Conservation (phyloP, 306 rosid genomes). For the Dalbergia oliveri region DNA sequence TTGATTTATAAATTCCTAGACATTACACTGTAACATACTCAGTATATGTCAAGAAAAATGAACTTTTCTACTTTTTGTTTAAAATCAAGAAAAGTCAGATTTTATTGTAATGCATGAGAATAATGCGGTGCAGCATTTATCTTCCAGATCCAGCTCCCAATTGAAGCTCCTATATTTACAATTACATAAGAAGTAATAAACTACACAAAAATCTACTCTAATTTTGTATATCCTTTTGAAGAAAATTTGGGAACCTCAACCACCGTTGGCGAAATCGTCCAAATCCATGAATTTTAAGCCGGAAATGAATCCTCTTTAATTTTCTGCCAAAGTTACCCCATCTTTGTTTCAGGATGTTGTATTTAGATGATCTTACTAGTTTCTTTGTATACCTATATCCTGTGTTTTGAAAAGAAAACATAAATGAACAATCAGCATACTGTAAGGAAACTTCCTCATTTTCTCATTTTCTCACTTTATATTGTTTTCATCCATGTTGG, state of each 20-base stretch:
- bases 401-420: slow-evolving; percentile 50
- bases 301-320: slow-evolving; percentile 66
- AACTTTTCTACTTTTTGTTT: slow-evolving; percentile 21
- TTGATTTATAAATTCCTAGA: too few relatives aligned
- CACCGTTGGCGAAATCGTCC: slow-evolving; percentile 75
- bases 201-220: slow-evolving; percentile 51
- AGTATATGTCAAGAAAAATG: neutral
- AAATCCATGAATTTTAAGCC: slow-evolving; percentile 75
- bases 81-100: slow-evolving; percentile 34
- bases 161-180: slow-evolving; percentile 23
- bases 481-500: slow-evolving; percentile 8
- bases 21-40: too few relatives aligned
- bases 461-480: neutral
- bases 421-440: slow-evolving; percentile 25
- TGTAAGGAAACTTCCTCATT: slow-evolving; percentile 1
- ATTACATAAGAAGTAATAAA: slow-evolving; percentile 15
- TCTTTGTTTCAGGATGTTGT: slow-evolving; percentile 58
- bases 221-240: slow-evolving; percentile 61
- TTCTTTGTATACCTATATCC: slow-evolving; percentile 56
- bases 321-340: slow-evolving; percentile 63
- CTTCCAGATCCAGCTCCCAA: neutral
- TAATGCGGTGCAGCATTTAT: neutral
- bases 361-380: slow-evolving; percentile 59
- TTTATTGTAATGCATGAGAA: slow-evolving; percentile 14
- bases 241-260: slow-evolving; percentile 76